These are phyloP conservation scores for Rhodotorula sp. DNA, from an alignment of 1,284 basidiomycete species.

Conservation along the genomic window DNA sequence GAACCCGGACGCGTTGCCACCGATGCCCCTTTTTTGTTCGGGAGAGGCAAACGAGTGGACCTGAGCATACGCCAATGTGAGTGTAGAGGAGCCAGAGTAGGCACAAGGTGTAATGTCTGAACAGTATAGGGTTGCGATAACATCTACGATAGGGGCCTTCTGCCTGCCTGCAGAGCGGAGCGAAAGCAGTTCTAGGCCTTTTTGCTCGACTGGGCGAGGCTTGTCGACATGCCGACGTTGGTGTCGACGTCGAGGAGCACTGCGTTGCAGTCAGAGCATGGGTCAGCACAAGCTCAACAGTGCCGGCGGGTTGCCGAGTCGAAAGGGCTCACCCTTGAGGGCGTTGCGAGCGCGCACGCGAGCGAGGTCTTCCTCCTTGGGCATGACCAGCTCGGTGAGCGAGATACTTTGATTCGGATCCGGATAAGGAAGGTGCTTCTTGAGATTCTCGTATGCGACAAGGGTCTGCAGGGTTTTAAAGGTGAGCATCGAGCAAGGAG, in stretches of 20 bases:
- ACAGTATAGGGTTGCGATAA: not conserved
- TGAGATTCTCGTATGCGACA: slow-evolving; percentile 78
- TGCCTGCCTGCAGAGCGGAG: not conserved
- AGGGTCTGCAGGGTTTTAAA: slow-evolving; percentile 81
- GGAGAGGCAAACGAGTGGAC: too few relatives aligned
- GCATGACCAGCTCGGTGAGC: slow-evolving; percentile 63
- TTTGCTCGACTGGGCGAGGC: not conserved
- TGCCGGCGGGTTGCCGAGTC: not conserved
- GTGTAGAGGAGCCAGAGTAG: too few relatives aligned
- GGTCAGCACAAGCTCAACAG: not conserved
- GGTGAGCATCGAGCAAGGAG: not conserved
- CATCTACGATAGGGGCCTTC: not conserved
- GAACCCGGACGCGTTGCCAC: too few relatives aligned
- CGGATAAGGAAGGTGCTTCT: slow-evolving; percentile 61
- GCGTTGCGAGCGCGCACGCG: slow-evolving; percentile 87
- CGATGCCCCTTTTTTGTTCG: too few relatives aligned
- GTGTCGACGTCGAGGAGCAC: slow-evolving; percentile 34
- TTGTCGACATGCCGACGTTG: slow-evolving; percentile 5
- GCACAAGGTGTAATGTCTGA: not conserved
- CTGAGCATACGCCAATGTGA: too few relatives aligned
- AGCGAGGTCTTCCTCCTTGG: slow-evolving; percentile 75
- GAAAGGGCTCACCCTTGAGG: slow-evolving; percentile 52
- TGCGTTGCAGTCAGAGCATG: not conserved
- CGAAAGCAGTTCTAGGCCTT: slow-evolving; percentile 1
- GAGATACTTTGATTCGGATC: slow-evolving; percentile 22